phyloP scores from a whole-genome alignment of 2,329 filamentous ascomycete species.

The Trichoderma sp. region DNA sequence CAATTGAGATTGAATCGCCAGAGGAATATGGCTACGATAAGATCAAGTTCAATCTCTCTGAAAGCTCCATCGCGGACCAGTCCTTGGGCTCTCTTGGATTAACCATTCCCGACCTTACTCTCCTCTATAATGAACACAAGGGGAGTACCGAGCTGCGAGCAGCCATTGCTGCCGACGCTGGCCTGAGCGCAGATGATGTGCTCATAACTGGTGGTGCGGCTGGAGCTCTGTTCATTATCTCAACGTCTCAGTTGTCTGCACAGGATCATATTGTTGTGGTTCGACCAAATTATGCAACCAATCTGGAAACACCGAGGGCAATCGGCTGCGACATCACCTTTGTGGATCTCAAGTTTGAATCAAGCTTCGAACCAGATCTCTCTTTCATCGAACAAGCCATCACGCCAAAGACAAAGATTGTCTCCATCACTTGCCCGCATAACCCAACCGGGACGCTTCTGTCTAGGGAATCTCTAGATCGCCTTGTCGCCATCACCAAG shows the following conservation, averaged over 20 bases:
- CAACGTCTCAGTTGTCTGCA: background rate
- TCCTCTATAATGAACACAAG: conserved; percentile 28
- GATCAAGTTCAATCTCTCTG: conserved; percentile 30
- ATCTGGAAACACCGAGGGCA: conserved; percentile 27
- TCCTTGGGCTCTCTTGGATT: conserved; percentile 25
- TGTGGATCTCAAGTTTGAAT: conserved; percentile 27
- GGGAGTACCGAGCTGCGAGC: conserved; percentile 26
- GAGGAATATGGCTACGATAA: conserved; percentile 28
- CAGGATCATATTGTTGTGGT: background rate
- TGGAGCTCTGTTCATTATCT: background rate
- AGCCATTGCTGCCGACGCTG: conserved; percentile 17
- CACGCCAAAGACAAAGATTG: background rate
- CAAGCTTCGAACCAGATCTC: conserved; percentile 16
- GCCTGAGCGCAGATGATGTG: conserved; percentile 21
- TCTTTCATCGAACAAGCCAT: background rate
- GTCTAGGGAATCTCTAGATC: background rate
- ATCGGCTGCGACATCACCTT: conserved; percentile 30
- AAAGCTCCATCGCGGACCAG: conserved; percentile 30
- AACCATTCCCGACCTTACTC: conserved; percentile 25
- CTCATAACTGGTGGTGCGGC: background rate
- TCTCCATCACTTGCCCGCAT: background rate
- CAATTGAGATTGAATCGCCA: conserved; percentile 30
- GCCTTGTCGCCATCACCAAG: background rate
- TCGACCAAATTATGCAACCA: conserved; percentile 30
- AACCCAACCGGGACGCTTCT: background rate